Evolutionary conservation across 2,329 filamentous ascomycete genomes (phyloP).

Genomic region (Metarhizium humberi): DNA sequence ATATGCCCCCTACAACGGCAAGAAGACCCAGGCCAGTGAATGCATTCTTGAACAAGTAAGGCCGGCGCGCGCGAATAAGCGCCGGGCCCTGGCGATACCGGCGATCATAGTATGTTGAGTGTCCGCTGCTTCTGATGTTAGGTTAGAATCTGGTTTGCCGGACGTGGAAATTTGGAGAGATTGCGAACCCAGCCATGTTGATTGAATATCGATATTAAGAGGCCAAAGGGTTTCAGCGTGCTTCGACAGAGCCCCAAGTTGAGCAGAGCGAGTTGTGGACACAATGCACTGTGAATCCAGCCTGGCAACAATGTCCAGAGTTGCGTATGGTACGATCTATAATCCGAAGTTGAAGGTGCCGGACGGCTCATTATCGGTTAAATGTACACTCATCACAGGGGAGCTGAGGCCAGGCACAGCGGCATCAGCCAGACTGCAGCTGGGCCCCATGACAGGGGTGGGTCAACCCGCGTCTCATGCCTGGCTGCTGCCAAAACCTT

Average conservation of each 20-base stretch:
- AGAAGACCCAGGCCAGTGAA: slow-evolving; percentile 69
- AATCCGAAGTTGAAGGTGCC: not conserved
- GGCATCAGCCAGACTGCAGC: not conserved
- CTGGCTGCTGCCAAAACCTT: slow-evolving; percentile 4
- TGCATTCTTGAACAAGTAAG: slow-evolving; percentile 85
- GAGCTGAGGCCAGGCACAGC: not conserved
- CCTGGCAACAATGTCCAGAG: too few relatives aligned
- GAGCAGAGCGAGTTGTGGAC: not conserved
- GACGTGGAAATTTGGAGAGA: not conserved
- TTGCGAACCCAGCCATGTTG: slow-evolving; percentile 2
- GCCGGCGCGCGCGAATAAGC: slow-evolving; percentile 81
- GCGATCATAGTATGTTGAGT: slow-evolving; percentile 80
- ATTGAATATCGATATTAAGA: not conserved
- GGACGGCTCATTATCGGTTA: slow-evolving; percentile 5
- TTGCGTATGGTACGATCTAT: not conserved
- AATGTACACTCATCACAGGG: slow-evolving; percentile 1
- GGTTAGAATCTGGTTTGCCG: not conserved
- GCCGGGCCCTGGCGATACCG: slow-evolving; percentile 78
- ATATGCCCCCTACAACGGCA: slow-evolving; percentile 72
- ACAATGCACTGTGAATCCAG: not conserved
- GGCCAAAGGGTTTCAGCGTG: not conserved
- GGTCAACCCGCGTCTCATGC: slow-evolving; percentile 4
- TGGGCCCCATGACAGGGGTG: slow-evolving; percentile 3
- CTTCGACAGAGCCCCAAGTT: not conserved
- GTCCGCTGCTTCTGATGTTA: slow-evolving; percentile 26